Conservation (phyloP, 2,329 filamentous ascomycete species). For the Aspergillus aculeatus region DNA sequence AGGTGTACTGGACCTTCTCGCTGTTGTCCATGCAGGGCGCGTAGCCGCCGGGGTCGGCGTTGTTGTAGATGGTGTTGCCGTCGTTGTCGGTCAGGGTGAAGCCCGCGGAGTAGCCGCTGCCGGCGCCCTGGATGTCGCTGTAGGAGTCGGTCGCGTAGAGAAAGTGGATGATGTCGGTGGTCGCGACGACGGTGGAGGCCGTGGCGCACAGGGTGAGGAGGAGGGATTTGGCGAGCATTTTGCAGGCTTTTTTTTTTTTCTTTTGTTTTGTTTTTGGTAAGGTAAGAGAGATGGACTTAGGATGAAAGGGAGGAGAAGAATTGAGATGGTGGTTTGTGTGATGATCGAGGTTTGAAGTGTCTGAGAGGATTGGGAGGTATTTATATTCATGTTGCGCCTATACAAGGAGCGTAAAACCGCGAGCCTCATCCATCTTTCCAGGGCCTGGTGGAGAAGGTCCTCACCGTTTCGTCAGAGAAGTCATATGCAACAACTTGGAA, state of each 20-base stretch:
- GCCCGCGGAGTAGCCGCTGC: background rate
- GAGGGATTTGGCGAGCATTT: background rate
- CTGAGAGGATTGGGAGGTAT: too few species aligned
- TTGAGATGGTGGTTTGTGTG: background rate
- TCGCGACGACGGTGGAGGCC: background rate
- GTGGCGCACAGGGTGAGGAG: background rate
- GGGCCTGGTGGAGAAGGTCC: too few species aligned
- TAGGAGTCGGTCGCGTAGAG: background rate
- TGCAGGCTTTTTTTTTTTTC: background rate
- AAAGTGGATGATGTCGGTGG: background rate
- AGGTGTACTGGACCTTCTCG: background rate
- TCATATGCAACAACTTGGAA: too few species aligned
- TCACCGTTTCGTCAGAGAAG: too few species aligned
- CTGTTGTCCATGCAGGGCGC: background rate
- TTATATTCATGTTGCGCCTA: too few species aligned
- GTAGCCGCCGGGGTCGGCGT: background rate
- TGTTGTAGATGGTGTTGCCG: background rate
- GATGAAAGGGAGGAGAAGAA: background rate
- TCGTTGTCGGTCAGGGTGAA: background rate
- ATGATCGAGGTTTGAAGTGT: too few species aligned
- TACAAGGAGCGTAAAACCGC: too few species aligned
- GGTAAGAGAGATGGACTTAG: background rate
- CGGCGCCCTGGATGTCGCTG: background rate
- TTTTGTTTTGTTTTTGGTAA: background rate
- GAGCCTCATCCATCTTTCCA: too few species aligned